A percentile compares a stretch with the other conserved stretches of the same genome.
Conservation (phyloP, 1,139 yeast genomes). For the Groenewaldozyma auringiensis region DNA sequence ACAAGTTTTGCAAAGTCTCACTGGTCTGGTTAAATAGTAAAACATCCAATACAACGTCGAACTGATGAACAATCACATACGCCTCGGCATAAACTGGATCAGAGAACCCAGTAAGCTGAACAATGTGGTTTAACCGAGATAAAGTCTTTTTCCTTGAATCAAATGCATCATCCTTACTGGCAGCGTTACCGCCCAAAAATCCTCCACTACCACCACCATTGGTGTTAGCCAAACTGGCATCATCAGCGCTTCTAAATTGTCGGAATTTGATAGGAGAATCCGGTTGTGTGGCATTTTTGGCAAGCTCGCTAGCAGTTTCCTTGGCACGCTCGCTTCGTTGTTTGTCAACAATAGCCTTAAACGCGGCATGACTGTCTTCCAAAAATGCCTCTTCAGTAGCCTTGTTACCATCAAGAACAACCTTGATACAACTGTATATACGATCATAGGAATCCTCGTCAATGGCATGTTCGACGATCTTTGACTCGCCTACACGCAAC, state of each 20-base stretch:
- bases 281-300: slow-evolving; percentile 66
- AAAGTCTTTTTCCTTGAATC: slow-evolving; percentile 48
- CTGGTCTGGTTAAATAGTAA: slow-evolving; percentile 91
- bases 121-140: slow-evolving; percentile 79
- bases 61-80: slow-evolving; percentile 87
- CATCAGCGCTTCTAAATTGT: slow-evolving; percentile 54
- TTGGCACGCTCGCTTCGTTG: slow-evolving; percentile 50
- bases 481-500: slow-evolving; percentile 81
- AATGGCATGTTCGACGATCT: slow-evolving; percentile 63
- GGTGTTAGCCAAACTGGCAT: slow-evolving; percentile 29
- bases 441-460: slow-evolving; percentile 96
- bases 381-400: slow-evolving; percentile 66
- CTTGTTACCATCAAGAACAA: slow-evolving; percentile 52
- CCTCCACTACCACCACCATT: slow-evolving; percentile 29
- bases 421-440: slow-evolving; percentile 72
- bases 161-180: slow-evolving; percentile 41
- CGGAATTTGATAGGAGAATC: slow-evolving; percentile 81
- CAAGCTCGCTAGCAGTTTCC: slow-evolving; percentile 51
- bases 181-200: slow-evolving; percentile 26
- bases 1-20: slow-evolving; percentile 80
- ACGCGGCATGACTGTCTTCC: slow-evolving; percentile 82
- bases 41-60: slow-evolving; percentile 91
- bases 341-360: slow-evolving; percentile 50
- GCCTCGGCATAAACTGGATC: slow-evolving; percentile 99
- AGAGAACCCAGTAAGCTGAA: slow-evolving; percentile 92